A percentile compares a stretch with the other conserved stretches of the same genome.
Evolutionary conservation across 2,329 filamentous ascomycete genomes (phyloP).

Genomic region (Paramyrothecium sp.): DNA sequence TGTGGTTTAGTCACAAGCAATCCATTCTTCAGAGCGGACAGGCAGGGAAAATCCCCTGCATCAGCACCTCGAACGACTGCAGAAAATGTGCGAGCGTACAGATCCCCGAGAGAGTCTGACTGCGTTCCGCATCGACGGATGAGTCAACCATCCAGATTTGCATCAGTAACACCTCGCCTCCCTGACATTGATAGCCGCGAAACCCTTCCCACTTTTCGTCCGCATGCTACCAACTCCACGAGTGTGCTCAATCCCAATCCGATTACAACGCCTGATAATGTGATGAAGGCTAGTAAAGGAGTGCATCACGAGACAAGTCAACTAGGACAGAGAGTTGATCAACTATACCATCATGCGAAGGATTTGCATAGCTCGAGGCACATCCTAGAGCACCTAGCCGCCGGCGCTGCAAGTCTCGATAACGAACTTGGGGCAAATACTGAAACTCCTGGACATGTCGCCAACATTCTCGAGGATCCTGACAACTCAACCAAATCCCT

Average conservation of each 20-base stretch:
- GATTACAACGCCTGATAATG: neutral
- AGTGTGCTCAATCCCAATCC: neutral
- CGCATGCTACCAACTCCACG: neutral
- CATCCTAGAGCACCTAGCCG: conserved; percentile 30
- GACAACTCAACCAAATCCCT: neutral
- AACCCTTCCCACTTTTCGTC: no score
- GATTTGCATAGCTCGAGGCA: conserved; percentile 31
- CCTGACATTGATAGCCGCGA: no score
- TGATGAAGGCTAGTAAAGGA: neutral
- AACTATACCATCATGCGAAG: conserved; percentile 29
- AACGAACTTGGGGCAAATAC: neutral
- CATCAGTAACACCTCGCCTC: no score
- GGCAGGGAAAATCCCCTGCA: conserved; percentile 12
- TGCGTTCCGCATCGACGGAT: conserved; percentile 22
- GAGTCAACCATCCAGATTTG: conserved; percentile 6
- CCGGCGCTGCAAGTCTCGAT: conserved; percentile 10
- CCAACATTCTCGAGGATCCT: neutral
- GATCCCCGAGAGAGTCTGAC: conserved; percentile 22
- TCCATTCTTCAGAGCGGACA: conserved; percentile 30
- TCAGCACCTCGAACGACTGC: conserved; percentile 18
- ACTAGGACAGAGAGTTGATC: conserved; percentile 23
- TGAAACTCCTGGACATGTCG: neutral
- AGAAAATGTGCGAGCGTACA: conserved; percentile 14
- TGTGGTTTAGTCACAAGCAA: conserved; percentile 24
- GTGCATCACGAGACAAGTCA: neutral